phyloP scores from a whole-genome alignment of 2,329 filamentous ascomycete species.

The Chaetothyriales sp. region DNA sequence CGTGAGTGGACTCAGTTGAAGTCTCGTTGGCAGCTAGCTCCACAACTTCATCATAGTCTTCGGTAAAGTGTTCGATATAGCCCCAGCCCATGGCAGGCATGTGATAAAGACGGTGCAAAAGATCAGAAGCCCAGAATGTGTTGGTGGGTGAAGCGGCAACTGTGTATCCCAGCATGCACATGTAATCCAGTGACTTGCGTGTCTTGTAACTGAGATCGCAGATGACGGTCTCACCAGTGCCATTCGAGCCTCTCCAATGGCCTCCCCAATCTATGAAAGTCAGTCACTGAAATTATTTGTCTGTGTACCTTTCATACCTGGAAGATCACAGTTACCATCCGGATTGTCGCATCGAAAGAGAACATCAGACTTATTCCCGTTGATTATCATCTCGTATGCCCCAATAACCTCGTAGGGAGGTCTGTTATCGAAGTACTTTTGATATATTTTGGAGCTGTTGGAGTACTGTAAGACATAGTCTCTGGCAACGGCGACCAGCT shows the following conservation, averaged over 20 bases:
- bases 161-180: constrained; percentile 52
- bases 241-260: constrained; percentile 54
- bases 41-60: constrained; percentile 43
- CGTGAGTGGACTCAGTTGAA: constrained; percentile 36
- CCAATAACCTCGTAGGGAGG: constrained; percentile 47
- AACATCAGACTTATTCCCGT: constrained; percentile 43
- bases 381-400: constrained; percentile 48
- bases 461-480: constrained; percentile 41
- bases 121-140: constrained; percentile 52
- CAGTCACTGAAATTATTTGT: neutral
- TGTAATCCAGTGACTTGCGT: constrained; percentile 43
- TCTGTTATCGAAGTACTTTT: constrained; percentile 53
- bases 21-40: constrained; percentile 39
- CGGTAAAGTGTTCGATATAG: constrained; percentile 49
- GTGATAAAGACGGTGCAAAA: constrained; percentile 55
- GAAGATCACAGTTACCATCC: constrained; percentile 47
- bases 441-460: constrained; percentile 44
- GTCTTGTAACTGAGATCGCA: constrained; percentile 48
- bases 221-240: constrained; percentile 54
- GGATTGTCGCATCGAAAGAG: constrained; percentile 57
- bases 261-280: constrained; percentile 45
- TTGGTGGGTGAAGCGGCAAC: constrained; percentile 44
- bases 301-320: constrained; percentile 24
- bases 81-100: constrained; percentile 47
- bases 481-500: constrained; percentile 46